phyloP scores from a whole-genome alignment of 2,329 filamentous ascomycete species.

The Aureobasidium sp. region DNA sequence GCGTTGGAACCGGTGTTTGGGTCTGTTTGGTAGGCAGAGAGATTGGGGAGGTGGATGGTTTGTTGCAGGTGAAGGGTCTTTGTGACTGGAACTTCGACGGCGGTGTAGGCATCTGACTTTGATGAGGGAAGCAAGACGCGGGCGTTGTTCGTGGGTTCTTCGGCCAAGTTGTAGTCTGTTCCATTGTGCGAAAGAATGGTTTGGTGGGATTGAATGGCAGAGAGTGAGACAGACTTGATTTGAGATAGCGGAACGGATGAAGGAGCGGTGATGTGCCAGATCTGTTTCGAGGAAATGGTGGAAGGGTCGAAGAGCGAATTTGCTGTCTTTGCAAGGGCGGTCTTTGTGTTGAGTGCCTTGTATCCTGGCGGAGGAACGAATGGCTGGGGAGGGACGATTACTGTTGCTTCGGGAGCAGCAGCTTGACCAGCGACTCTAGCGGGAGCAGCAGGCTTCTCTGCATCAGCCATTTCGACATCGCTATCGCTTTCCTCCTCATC shows the following conservation, averaged over 20 bases:
- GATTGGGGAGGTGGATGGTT: slow-evolving; percentile 48
- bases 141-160: slow-evolving; percentile 17
- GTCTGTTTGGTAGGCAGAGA: slow-evolving; percentile 35
- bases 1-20: slow-evolving; percentile 34
- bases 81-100: slow-evolving; percentile 43
- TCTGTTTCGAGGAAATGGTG: slow-evolving; percentile 61
- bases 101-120: slow-evolving; percentile 24
- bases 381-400: slow-evolving; percentile 19
- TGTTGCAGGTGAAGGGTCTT: slow-evolving; percentile 60
- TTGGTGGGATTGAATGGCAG: slow-evolving; percentile 47
- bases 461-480: slow-evolving; percentile 23
- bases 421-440: slow-evolving; percentile 2
- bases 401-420: not conserved
- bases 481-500: slow-evolving; percentile 4
- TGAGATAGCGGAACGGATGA: slow-evolving; percentile 61
- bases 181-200: slow-evolving; percentile 57
- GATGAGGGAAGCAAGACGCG: slow-evolving; percentile 23
- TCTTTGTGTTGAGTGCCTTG: slow-evolving; percentile 44
- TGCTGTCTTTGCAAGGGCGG: slow-evolving; percentile 26
- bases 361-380: slow-evolving; percentile 39
- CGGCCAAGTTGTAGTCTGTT: slow-evolving; percentile 46
- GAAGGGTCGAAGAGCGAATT: slow-evolving; percentile 48
- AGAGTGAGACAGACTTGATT: slow-evolving; percentile 58
- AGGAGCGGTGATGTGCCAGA: slow-evolving; percentile 75
- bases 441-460: slow-evolving; percentile 18